Evolutionary conservation across 2,329 filamentous ascomycete species (phyloP).

Genomic region (Curvularia hawaiiensis): DNA sequence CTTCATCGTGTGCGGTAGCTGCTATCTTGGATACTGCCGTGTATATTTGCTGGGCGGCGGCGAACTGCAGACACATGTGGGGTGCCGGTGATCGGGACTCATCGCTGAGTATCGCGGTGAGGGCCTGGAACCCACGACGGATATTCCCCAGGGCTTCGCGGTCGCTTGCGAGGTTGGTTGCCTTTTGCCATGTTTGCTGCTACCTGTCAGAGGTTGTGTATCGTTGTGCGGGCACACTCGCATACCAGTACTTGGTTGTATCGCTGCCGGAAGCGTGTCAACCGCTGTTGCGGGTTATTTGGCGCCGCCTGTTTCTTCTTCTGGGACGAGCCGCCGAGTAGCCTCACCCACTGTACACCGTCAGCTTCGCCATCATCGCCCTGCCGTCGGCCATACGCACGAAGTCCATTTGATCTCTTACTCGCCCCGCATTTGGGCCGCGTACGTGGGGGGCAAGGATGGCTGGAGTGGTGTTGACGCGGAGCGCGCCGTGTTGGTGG

Average conservation of each 20-base stretch:
- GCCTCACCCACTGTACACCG: slow-evolving; percentile 60
- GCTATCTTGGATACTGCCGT: slow-evolving; percentile 89
- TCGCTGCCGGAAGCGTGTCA: slow-evolving; percentile 64
- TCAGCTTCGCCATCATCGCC: slow-evolving; percentile 22
- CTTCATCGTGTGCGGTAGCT: slow-evolving; percentile 80
- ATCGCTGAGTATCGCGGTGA: slow-evolving; percentile 76
- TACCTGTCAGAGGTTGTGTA: slow-evolving; percentile 17
- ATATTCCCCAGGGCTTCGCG: slow-evolving; percentile 57
- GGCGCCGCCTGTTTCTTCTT: slow-evolving; percentile 58
- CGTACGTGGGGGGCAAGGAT: slow-evolving; percentile 25
- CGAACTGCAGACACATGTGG: slow-evolving; percentile 89
- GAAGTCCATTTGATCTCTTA: slow-evolving; percentile 34
- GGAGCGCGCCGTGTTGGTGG: slow-evolving; percentile 18
- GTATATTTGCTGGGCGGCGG: slow-evolving; percentile 85
- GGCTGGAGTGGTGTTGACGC: slow-evolving; percentile 23
- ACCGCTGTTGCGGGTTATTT: slow-evolving; percentile 64
- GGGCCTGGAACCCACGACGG: slow-evolving; percentile 59
- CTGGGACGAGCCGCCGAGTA: slow-evolving; percentile 61
- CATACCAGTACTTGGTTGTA: slow-evolving; percentile 63
- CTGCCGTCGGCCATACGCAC: slow-evolving; percentile 16
- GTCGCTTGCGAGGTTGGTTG: slow-evolving; percentile 57
- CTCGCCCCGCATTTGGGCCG: slow-evolving; percentile 33
- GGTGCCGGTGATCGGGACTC: slow-evolving; percentile 87
- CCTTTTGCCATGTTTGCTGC: slow-evolving; percentile 66
- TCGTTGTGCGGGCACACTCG: background rate